Percentiles rank a stretch among this genome's conserved stretches.
These are phyloP conservation scores for Pleodorina starrii DNA, from an alignment of 139 green algal species.

Conservation along the genomic window DNA sequence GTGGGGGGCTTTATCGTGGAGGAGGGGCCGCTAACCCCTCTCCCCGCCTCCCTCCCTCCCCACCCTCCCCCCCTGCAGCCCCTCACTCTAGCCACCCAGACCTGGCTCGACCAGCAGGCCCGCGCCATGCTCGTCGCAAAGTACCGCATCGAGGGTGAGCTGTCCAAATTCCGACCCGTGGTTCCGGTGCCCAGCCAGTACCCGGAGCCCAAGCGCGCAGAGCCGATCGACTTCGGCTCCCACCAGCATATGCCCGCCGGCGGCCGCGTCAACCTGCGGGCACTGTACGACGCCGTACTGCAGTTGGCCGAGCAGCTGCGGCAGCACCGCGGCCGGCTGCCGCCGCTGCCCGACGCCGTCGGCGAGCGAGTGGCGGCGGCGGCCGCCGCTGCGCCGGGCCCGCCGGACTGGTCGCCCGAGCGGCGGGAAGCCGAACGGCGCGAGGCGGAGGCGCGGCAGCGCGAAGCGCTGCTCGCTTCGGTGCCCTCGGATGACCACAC, in stretches of 20 bases:
- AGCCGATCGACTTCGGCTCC: conserved; percentile 7
- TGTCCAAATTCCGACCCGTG: conserved; percentile 44
- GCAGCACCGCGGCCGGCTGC: conserved; percentile 10
- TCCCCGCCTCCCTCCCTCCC: no score
- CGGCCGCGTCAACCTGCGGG: conserved; percentile 37
- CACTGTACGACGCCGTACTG: conserved; percentile 9
- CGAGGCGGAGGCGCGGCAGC: conserved; percentile 17
- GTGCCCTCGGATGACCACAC: neutral
- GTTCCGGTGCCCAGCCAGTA: conserved; percentile 18
- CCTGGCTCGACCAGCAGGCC: conserved; percentile 49
- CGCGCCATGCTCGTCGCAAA: conserved; percentile 34
- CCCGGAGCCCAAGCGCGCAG: neutral
- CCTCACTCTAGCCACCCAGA: conserved; percentile 28
- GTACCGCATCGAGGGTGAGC: conserved; percentile 25
- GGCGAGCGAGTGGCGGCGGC: neutral
- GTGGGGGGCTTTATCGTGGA: no score
- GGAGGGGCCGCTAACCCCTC: no score
- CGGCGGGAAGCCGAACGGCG: neutral
- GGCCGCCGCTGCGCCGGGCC: neutral
- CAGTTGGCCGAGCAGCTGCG: neutral
- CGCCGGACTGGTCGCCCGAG: conserved; percentile 32
- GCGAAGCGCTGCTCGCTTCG: neutral
- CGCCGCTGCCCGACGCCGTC: neutral
- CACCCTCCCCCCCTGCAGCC: conserved; percentile 4
- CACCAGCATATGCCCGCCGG: conserved; percentile 41